phyloP scores from a whole-genome alignment of 495 filamentous ascomycete species.

The Tuber indicum region DNA sequence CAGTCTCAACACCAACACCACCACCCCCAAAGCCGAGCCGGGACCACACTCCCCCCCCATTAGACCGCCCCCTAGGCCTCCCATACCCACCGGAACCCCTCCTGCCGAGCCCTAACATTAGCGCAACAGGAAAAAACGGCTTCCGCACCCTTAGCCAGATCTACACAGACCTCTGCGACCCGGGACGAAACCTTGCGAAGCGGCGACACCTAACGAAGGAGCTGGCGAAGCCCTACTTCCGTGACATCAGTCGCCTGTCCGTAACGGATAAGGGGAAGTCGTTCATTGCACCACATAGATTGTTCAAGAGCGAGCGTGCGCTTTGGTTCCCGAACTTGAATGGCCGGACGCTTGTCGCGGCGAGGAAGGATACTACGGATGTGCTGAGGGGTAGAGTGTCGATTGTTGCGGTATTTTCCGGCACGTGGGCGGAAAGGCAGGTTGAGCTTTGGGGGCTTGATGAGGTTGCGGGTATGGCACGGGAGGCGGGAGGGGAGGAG shows the following conservation, averaged over 20 bases:
- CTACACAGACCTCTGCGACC: slow-evolving; percentile 74
- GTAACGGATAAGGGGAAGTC: slow-evolving; percentile 73
- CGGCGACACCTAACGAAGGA: slow-evolving; percentile 52
- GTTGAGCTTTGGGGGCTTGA: slow-evolving; percentile 62
- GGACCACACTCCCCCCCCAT: slow-evolving; percentile 30
- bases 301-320: slow-evolving; percentile 67
- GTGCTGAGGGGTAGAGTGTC: slow-evolving; percentile 63
- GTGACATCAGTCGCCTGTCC: slow-evolving; percentile 78
- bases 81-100: slow-evolving; percentile 45
- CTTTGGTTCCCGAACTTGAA: slow-evolving; percentile 90
- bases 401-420: slow-evolving; percentile 73
- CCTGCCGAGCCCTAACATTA: slow-evolving; percentile 55
- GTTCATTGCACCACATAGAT: slow-evolving; percentile 67
- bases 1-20: background rate
- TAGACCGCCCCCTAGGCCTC: slow-evolving; percentile 77
- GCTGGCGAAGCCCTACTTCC: slow-evolving; percentile 79
- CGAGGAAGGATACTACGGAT: slow-evolving; percentile 60
- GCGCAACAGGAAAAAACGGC: slow-evolving; percentile 62
- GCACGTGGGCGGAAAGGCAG: slow-evolving; percentile 78
- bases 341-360: slow-evolving; percentile 62
- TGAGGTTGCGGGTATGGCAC: slow-evolving; percentile 36
- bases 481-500: slow-evolving; percentile 40
- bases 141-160: slow-evolving; percentile 63
- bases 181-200: slow-evolving; percentile 69
- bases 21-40: background rate